phyloP scores from a whole-genome alignment of 2,329 filamentous ascomycete species.

The Paecilomyces sp. region DNA sequence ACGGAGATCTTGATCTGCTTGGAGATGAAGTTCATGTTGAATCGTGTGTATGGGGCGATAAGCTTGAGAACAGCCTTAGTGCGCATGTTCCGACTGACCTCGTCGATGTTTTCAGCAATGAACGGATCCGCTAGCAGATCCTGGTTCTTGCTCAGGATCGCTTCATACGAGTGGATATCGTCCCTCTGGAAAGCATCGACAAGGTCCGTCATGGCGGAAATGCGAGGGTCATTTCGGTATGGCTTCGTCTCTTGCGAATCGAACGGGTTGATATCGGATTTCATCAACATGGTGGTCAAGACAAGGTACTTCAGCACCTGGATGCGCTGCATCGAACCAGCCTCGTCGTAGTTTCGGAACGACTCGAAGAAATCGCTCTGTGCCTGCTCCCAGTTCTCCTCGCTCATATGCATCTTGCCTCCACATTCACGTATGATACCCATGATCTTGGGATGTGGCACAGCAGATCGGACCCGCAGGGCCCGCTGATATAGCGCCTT shows the following conservation, averaged over 20 bases:
- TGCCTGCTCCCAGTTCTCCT: conserved; percentile 97
- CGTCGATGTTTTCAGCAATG: conserved; percentile 98
- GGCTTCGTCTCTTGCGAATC: conserved; percentile 98
- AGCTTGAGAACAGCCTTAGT: conserved; percentile 91
- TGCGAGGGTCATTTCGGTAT: conserved; percentile 90
- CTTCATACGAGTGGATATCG: conserved; percentile 87
- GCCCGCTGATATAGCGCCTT: conserved; percentile 90
- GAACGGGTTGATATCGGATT: conserved; percentile 96
- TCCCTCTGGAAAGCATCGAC: conserved; percentile 95
- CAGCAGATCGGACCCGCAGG: conserved; percentile 87
- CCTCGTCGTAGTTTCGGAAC: conserved; percentile 98
- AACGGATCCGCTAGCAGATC: conserved; percentile 89
- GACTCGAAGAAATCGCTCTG: conserved; percentile 98
- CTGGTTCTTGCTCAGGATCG: conserved; percentile 75
- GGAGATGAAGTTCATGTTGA: conserved; percentile 82
- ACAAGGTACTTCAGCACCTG: conserved; percentile 97
- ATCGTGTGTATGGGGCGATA: conserved; percentile 89
- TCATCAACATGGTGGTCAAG: conserved; percentile 96
- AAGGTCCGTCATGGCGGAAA: conserved; percentile 93
- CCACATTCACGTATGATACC: conserved; percentile 97
- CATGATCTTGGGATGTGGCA: conserved; percentile 98
- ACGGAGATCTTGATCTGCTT: conserved; percentile 79
- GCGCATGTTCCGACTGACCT: conserved; percentile 96
- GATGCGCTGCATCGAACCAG: conserved; percentile 89
- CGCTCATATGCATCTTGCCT: conserved; percentile 99